Conservation (phyloP, 2,329 filamentous ascomycete genomes). For the Colletotrichum tamarilloi region DNA sequence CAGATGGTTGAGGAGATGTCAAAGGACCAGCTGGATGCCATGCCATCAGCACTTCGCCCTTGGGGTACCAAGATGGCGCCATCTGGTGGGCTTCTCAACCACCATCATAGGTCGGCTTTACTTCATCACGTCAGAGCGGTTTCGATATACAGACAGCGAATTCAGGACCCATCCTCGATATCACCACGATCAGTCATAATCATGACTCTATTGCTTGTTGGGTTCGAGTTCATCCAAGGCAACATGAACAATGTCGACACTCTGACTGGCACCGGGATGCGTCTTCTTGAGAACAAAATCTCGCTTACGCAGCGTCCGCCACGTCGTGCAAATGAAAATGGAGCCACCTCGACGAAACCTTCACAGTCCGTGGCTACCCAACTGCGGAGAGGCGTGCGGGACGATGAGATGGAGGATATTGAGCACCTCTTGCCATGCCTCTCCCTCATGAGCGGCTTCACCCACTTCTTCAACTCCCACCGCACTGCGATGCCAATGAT, state of each 20-base stretch:
- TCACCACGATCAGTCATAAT: slow-evolving; percentile 35
- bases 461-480: slow-evolving; percentile 31
- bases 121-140: slow-evolving; percentile 32
- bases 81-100: not conserved
- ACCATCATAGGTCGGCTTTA: slow-evolving; percentile 33
- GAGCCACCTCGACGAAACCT: not conserved
- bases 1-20: slow-evolving; percentile 25
- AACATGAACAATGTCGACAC: slow-evolving; percentile 32
- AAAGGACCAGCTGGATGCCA: not conserved
- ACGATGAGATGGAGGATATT: slow-evolving; percentile 34
- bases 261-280: slow-evolving; percentile 27
- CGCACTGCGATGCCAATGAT: slow-evolving; percentile 7
- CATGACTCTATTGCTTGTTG: slow-evolving; percentile 36
- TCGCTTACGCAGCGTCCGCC: not conserved
- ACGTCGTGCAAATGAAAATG: not conserved
- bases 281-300: slow-evolving; percentile 21
- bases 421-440: slow-evolving; percentile 32
- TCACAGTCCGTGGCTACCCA: not conserved
- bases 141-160: slow-evolving; percentile 31
- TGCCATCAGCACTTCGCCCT: not conserved
- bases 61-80: not conserved
- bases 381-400: not conserved
- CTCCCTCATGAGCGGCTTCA: slow-evolving; percentile 32
- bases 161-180: not conserved
- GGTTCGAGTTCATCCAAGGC: slow-evolving; percentile 37